Conservation (phyloP, 192 early-diverging fungal species). For the Coemansia umbellata region DNA sequence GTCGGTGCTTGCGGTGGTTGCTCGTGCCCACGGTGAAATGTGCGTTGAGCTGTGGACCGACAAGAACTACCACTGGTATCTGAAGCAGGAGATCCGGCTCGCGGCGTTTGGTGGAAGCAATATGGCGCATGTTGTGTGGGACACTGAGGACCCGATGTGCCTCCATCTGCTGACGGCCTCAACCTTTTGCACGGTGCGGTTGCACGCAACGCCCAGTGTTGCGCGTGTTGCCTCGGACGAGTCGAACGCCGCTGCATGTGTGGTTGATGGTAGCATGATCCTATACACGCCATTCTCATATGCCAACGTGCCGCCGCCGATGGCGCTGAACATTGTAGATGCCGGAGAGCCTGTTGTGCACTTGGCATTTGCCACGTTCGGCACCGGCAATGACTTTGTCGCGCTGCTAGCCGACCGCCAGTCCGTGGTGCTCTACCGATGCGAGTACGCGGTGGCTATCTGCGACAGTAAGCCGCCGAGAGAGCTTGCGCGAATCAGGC, state of each 20-base stretch:
- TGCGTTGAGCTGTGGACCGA: slow-evolving; percentile 86
- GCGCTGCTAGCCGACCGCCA: slow-evolving; percentile 61
- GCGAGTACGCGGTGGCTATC: not conserved
- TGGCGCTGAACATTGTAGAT: slow-evolving; percentile 53
- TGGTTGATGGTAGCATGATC: slow-evolving; percentile 65
- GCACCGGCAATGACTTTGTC: slow-evolving; percentile 67
- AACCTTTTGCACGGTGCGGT: slow-evolving; percentile 1
- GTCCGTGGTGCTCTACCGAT: slow-evolving; percentile 17
- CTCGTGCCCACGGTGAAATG: slow-evolving; percentile 26
- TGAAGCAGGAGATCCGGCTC: slow-evolving; percentile 79
- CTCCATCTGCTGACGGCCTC: slow-evolving; percentile 54
- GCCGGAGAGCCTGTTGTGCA: slow-evolving; percentile 29
- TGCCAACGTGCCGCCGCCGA: slow-evolving; percentile 94
- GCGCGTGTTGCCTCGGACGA: slow-evolving; percentile 16
- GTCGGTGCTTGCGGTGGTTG: slow-evolving; percentile 73
- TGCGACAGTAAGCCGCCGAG: slow-evolving; percentile 26
- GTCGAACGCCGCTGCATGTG: slow-evolving; percentile 57
- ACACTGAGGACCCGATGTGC: slow-evolving; percentile 65
- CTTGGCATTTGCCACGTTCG: slow-evolving; percentile 61
- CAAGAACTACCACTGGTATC: slow-evolving; percentile 95
- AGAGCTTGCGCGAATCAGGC: not conserved
- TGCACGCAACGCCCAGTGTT: slow-evolving; percentile 16
- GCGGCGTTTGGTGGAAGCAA: slow-evolving; percentile 25
- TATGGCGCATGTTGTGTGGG: slow-evolving; percentile 68
- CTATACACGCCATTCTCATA: slow-evolving; percentile 52